Conservation (phyloP, 2,329 filamentous ascomycete genomes). For the Orbilia blumenaviensis region DNA sequence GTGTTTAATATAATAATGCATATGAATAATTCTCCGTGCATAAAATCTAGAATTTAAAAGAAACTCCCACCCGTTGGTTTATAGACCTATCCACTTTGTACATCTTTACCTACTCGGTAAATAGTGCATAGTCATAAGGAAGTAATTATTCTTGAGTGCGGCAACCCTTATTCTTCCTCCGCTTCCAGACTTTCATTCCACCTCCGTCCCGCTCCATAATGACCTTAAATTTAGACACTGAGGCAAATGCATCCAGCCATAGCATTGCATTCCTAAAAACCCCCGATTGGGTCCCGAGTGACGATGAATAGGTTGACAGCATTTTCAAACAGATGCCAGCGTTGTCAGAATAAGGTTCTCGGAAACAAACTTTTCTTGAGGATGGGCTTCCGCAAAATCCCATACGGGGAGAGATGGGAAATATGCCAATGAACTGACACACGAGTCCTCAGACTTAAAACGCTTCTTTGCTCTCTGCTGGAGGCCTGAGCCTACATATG, state of each 20-base stretch:
- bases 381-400: conserved; percentile 22
- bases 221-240: neutral
- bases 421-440: neutral
- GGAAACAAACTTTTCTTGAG: neutral
- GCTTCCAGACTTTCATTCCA: neutral
- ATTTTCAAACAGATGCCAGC: neutral
- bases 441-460: neutral
- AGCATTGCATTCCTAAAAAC: conserved; percentile 1
- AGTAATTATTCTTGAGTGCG: neutral
- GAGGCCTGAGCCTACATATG: neutral
- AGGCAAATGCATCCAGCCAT: conserved; percentile 2
- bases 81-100: neutral
- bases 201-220: neutral
- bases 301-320: neutral
- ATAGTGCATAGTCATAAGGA: neutral
- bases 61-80: neutral
- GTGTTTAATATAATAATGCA: no score
- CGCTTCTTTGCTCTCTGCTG: neutral
- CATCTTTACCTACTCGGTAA: neutral
- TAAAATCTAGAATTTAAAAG: neutral
- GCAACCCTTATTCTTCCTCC: neutral
- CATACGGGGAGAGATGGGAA: conserved; percentile 22
- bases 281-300: neutral
- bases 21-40: neutral
- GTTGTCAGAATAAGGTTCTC: conserved; percentile 40